Conservation (phyloP, 2,329 filamentous ascomycete genomes). For the Talaromyces sp. region DNA sequence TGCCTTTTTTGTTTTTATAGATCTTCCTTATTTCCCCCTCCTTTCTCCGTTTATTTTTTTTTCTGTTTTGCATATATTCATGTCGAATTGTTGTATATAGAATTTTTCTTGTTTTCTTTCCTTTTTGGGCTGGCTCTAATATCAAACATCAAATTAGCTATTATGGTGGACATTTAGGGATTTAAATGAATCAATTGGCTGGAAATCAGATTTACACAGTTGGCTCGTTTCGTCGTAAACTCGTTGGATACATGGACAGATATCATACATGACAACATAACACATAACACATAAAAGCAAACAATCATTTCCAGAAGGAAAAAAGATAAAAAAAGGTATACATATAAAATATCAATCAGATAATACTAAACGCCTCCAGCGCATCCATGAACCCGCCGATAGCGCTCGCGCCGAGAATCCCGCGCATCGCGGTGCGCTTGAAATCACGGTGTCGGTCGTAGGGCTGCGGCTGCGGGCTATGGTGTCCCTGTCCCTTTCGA, state of each 20-base stretch:
- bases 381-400: conserved; percentile 36
- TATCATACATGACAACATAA: background rate
- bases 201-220: background rate
- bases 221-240: background rate
- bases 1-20: background rate
- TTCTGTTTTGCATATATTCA: background rate
- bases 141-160: background rate
- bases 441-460: conserved; percentile 21
- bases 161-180: background rate
- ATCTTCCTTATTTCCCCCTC: background rate
- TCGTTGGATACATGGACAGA: background rate
- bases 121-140: background rate
- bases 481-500: background rate
- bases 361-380: conserved; percentile 26
- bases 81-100: background rate
- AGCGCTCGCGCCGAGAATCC: conserved; percentile 30
- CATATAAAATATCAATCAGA: background rate
- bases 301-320: background rate
- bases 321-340: background rate
- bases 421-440: conserved; percentile 29
- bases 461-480: conserved; percentile 13
- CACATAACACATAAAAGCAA: background rate
- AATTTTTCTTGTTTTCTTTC: background rate
- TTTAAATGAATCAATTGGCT: background rate
- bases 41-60: background rate